Evolutionary conservation across 768 basidiomycete species (phyloP).

Genomic region (Polyporus arcularius): DNA sequence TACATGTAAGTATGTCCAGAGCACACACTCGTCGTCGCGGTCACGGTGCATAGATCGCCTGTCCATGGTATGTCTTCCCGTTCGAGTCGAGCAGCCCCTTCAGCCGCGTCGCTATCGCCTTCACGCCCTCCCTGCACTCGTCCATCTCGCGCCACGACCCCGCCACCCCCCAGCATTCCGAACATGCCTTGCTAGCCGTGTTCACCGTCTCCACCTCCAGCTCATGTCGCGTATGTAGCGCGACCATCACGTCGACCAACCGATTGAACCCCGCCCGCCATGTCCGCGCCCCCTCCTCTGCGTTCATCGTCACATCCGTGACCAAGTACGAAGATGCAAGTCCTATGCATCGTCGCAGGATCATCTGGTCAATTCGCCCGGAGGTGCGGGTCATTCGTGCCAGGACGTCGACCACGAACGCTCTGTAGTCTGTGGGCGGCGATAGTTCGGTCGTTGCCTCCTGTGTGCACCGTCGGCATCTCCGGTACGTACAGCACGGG

Average conservation of each 20-base stretch:
- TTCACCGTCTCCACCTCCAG: conserved; percentile 78
- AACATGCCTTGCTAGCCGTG: conserved; percentile 68
- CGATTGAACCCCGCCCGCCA: conserved; percentile 71
- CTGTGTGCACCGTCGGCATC: background rate
- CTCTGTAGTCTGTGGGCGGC: conserved; percentile 57
- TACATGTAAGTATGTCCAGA: no score
- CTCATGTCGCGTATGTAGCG: conserved; percentile 65
- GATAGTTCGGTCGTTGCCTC: conserved; percentile 2
- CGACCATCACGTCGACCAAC: conserved; percentile 71
- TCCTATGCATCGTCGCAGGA: conserved; percentile 63
- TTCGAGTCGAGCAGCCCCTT: conserved; percentile 57
- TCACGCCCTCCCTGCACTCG: conserved; percentile 62
- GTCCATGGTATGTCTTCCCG: conserved; percentile 44
- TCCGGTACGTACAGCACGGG: background rate
- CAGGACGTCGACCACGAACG: conserved; percentile 59
- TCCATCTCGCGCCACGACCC: conserved; percentile 70
- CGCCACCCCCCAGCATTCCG: conserved; percentile 79
- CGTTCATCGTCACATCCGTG: conserved; percentile 69
- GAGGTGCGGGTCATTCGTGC: conserved; percentile 49
- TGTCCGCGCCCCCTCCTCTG: conserved; percentile 52
- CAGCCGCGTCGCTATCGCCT: conserved; percentile 60
- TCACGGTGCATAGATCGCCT: conserved; percentile 38
- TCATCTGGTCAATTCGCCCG: conserved; percentile 57
- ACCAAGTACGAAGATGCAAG: conserved; percentile 80
- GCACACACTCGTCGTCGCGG: background rate